Conservation (phyloP, 495 filamentous ascomycete genomes). For the Lentithecium fluviatile region DNA sequence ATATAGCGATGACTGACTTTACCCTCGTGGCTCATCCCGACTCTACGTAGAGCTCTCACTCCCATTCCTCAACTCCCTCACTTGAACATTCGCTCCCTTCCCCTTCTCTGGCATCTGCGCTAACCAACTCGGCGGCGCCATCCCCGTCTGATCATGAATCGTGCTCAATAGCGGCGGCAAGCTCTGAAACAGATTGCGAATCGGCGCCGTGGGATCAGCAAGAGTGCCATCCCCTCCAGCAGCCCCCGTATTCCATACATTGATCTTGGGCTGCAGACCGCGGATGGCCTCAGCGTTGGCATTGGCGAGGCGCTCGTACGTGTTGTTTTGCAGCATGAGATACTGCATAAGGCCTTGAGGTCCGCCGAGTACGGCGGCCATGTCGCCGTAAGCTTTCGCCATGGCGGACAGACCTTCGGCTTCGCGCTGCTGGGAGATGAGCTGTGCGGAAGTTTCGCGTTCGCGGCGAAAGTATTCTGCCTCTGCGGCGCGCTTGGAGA, state of each 20-base stretch:
- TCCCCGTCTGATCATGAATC: slow-evolving; percentile 82
- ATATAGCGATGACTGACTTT: neutral
- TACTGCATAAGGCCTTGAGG: slow-evolving; percentile 68
- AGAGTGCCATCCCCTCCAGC: slow-evolving; percentile 39
- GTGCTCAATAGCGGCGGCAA: slow-evolving; percentile 76
- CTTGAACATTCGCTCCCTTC: slow-evolving; percentile 6
- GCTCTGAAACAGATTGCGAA: slow-evolving; percentile 67
- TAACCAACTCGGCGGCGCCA: slow-evolving; percentile 69
- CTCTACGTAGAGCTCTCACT: neutral
- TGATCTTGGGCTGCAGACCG: slow-evolving; percentile 83
- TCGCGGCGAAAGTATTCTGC: slow-evolving; percentile 26
- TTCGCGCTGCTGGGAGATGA: slow-evolving; percentile 63
- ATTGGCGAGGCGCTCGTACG: slow-evolving; percentile 63
- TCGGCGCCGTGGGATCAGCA: slow-evolving; percentile 50
- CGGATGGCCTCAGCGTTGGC: slow-evolving; percentile 70
- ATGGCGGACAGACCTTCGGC: slow-evolving; percentile 72
- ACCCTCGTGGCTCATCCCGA: no score
- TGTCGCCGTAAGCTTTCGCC: slow-evolving; percentile 69
- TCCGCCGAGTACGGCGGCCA: slow-evolving; percentile 70
- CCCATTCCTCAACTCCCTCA: slow-evolving; percentile 13
- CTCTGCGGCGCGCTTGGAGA: slow-evolving; percentile 28
- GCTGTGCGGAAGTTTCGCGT: slow-evolving; percentile 60
- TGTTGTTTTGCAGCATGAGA: slow-evolving; percentile 72
- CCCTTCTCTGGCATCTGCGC: slow-evolving; percentile 48
- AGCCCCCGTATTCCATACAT: slow-evolving; percentile 75